Evolutionary conservation across 2,329 filamentous ascomycete species (phyloP), one percentile per base, ranked within the genome.

Genomic region (Eurotiales sp.): DNA sequence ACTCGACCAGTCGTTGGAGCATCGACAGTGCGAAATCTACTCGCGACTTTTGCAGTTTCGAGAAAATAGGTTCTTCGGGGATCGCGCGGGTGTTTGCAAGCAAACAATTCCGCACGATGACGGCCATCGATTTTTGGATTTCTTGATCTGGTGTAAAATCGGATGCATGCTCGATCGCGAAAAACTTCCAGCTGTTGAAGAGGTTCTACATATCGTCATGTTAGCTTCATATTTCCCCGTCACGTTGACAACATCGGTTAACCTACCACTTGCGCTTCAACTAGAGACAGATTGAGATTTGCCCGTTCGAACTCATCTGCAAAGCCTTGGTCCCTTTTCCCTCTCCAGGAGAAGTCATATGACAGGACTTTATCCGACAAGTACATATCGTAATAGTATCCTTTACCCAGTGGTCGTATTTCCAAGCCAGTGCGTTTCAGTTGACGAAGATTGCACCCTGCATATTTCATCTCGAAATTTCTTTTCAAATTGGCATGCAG

Each of bases 281-380:
- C 90, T 29, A 96, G 77, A 21, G 91, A 95, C 47, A 99, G 69
- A 68, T 99, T 97, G 56, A 87, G 75, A 67, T 99, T 99, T 37
- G 92, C 93, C 55, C 84, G 84, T 61, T 85, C 82, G 71, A 99
- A 86, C 65, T 99, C 93, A 44, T 82, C 80, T 55, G 81, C 80
- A 70, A 95, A 95, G 0, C 91, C 91, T 61, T 86, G 81, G 50
- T 82, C 79, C 58, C 75, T 77, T 58, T 53, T 68, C 39, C 86
- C 86, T 48, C 74, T 74, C 93, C 93, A 99, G 34, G 85, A 84
- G 51, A 82, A 77, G 66, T 96, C 88, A 62, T 87, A 88, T 15
- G 76, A 77, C 19, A 99, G 78, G 67, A 97, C 83, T 60, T 82
- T 82, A 51, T 87, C 78, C 2, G 90, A 91, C 55, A 90, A 77